Conservation (phyloP, 2,329 filamentous ascomycete genomes). For the Ramularia endophylla region DNA sequence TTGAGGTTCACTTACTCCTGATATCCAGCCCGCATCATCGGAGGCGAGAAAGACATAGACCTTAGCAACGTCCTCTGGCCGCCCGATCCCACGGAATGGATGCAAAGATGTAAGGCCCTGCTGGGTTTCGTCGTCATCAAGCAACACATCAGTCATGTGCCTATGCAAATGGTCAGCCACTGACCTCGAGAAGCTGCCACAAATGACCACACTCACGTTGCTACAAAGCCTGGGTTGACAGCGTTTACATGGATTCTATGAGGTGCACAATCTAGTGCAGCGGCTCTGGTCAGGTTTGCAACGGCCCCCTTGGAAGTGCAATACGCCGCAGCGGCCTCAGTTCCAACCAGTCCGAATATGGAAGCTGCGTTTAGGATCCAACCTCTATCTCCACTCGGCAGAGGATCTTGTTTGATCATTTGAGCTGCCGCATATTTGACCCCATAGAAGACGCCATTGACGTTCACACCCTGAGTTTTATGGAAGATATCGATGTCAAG, state of each 20-base stretch:
- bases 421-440: slow-evolving; percentile 44
- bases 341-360: slow-evolving; percentile 38
- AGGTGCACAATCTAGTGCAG: slow-evolving; percentile 17
- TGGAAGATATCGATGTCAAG: slow-evolving; percentile 44
- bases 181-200: no score
- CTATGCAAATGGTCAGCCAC: no score
- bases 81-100: slow-evolving; percentile 14
- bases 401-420: slow-evolving; percentile 45
- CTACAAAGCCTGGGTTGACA: slow-evolving; percentile 14
- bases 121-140: slow-evolving; percentile 3
- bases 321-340: slow-evolving; percentile 7
- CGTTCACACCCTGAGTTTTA: slow-evolving; percentile 30
- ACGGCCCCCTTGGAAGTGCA: slow-evolving; percentile 20
- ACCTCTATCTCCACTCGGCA: slow-evolving; percentile 36
- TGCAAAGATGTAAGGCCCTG: slow-evolving; percentile 14
- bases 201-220: not conserved
- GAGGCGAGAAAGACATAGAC: slow-evolving; percentile 20
- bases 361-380: slow-evolving; percentile 47
- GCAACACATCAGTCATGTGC: slow-evolving; percentile 17
- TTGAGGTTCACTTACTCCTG: slow-evolving; percentile 3
- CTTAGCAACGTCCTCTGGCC: slow-evolving; percentile 17
- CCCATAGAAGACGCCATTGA: slow-evolving; percentile 37
- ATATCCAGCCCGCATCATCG: slow-evolving; percentile 20
- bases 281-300: slow-evolving; percentile 16
- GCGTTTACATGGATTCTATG: slow-evolving; percentile 16